A percentile compares a stretch with the other conserved stretches of the same genome.
These are phyloP conservation scores for Coemansia sp. DNA, from an alignment of 192 early-diverging fungal genomes.

Conservation along the genomic window DNA sequence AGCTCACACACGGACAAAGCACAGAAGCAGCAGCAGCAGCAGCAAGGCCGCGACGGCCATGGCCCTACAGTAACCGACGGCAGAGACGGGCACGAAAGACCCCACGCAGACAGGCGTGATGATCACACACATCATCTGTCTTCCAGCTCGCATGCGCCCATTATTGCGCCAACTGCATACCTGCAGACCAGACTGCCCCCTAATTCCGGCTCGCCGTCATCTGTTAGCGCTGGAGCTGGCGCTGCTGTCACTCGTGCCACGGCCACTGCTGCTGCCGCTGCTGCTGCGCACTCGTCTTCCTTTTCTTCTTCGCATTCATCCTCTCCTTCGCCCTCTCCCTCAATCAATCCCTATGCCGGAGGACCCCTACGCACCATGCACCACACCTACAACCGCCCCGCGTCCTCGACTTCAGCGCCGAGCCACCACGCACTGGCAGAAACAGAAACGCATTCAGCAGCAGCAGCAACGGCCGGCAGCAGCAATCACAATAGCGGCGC, in stretches of 20 bases:
- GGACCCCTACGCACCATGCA: constrained; percentile 30
- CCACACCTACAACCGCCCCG: not conserved
- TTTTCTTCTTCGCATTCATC: too few relatives aligned
- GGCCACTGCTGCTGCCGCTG: constrained; percentile 25
- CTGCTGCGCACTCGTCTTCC: constrained; percentile 45
- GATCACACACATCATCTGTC: constrained; percentile 6
- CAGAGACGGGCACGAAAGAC: not conserved
- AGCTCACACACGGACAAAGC: constrained; percentile 12
- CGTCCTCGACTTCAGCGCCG: not conserved
- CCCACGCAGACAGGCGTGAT: not conserved
- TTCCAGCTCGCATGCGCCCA: constrained; percentile 4
- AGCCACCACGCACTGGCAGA: not conserved
- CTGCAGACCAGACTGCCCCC: constrained; percentile 30
- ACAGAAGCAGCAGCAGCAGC: constrained; percentile 5
- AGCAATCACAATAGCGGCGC: not conserved
- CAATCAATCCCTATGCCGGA: constrained; percentile 35
- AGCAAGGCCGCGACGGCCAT: too few relatives aligned
- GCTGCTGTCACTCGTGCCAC: constrained; percentile 5
- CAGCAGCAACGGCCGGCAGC: not conserved
- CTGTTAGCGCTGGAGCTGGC: not conserved
- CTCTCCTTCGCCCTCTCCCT: constrained; percentile 47
- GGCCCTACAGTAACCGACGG: not conserved
- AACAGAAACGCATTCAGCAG: not conserved
- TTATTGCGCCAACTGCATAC: not conserved
- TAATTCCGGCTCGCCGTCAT: constrained; percentile 23